Conservation (phyloP, 352 stramenopile species). For the Globisporangium polare region DNA sequence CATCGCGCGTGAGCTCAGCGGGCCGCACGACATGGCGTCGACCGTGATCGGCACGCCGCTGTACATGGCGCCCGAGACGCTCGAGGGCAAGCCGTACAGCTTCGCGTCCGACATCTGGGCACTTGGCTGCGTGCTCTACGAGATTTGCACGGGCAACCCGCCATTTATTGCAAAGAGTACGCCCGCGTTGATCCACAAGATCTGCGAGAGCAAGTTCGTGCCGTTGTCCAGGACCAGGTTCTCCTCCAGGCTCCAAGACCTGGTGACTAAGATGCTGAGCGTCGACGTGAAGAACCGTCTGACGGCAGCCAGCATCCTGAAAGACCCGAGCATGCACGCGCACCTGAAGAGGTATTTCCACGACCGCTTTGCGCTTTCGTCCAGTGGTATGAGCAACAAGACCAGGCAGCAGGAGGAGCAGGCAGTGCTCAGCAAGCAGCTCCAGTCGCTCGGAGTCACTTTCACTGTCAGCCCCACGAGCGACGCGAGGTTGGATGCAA, state of each 20-base stretch:
- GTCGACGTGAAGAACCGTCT: slow-evolving; percentile 28
- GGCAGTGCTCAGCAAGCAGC: slow-evolving; percentile 24
- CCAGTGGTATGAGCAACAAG: neutral
- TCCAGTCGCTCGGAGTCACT: slow-evolving; percentile 19
- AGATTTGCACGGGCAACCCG: slow-evolving; percentile 64
- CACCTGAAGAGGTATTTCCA: slow-evolving; percentile 34
- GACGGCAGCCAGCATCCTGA: slow-evolving; percentile 30
- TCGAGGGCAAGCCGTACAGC: slow-evolving; percentile 73
- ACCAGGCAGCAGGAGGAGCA: slow-evolving; percentile 12
- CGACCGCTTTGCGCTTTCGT: slow-evolving; percentile 18
- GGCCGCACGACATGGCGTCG: slow-evolving; percentile 32
- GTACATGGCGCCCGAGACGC: slow-evolving; percentile 89
- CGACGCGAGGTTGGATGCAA: too few relatives aligned
- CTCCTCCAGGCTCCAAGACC: slow-evolving; percentile 26
- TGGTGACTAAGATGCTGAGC: slow-evolving; percentile 38
- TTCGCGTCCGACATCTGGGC: slow-evolving; percentile 86
- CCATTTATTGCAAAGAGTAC: slow-evolving; percentile 52
- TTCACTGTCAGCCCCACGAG: neutral
- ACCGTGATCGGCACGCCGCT: slow-evolving; percentile 89
- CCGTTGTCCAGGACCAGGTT: slow-evolving; percentile 29
- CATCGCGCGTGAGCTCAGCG: slow-evolving; percentile 49
- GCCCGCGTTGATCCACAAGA: slow-evolving; percentile 50
- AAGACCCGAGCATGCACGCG: slow-evolving; percentile 19
- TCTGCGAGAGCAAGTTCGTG: slow-evolving; percentile 38
- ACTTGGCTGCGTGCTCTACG: slow-evolving; percentile 84